Evolutionary conservation across 2,329 filamentous ascomycete species (phyloP).

Genomic region (Claviceps lovelessii): DNA sequence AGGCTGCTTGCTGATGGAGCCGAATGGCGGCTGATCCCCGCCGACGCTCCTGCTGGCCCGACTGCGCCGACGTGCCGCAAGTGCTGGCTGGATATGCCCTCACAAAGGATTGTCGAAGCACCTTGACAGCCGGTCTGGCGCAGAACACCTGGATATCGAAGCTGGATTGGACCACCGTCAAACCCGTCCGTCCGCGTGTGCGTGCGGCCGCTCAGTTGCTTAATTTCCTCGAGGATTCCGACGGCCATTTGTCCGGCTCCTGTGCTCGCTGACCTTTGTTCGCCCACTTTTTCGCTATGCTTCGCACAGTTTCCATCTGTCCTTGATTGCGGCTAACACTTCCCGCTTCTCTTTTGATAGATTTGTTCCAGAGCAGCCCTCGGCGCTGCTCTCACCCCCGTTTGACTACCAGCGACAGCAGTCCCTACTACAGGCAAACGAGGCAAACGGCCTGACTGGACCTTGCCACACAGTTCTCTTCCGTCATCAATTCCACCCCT

Average conservation of each 20-base stretch:
- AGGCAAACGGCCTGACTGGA: slow-evolving; percentile 3
- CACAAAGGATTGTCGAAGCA: neutral
- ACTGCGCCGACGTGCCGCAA: neutral
- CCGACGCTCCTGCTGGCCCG: too few species aligned
- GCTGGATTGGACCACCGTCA: neutral
- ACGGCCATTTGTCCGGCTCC: neutral
- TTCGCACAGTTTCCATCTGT: neutral
- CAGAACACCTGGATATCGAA: neutral
- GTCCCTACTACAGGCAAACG: slow-evolving; percentile 1
- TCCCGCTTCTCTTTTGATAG: slow-evolving; percentile 1
- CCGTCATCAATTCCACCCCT: neutral
- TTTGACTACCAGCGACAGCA: slow-evolving; percentile 1
- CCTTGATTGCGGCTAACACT: slow-evolving; percentile 1
- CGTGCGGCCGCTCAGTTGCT: neutral
- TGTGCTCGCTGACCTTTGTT: neutral
- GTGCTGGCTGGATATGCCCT: neutral
- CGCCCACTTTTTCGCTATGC: neutral
- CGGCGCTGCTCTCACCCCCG: slow-evolving; percentile 12
- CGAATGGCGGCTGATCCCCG: too few species aligned
- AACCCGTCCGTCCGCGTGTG: neutral
- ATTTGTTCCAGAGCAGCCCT: slow-evolving; percentile 12
- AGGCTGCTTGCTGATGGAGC: too few species aligned
- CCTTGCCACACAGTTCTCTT: neutral
- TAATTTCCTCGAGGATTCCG: neutral
- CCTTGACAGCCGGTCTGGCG: neutral